Evolutionary conservation across 129 eudicot genomes (phyloP), one percentile per base, ranked within the genome.

Genomic region (Helianthus tuberosus): DNA sequence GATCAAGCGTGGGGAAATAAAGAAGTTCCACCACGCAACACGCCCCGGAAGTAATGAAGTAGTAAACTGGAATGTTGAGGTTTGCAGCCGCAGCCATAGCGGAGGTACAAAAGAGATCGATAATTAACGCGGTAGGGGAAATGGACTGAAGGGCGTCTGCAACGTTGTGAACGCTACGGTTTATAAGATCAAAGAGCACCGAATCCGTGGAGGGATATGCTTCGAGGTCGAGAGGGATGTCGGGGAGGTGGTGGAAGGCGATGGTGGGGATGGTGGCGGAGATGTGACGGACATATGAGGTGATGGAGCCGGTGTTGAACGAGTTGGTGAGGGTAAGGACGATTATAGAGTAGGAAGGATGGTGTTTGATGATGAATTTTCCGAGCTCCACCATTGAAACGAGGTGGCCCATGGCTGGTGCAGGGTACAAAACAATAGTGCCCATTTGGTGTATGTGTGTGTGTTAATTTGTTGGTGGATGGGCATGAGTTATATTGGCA

Each of bases 381-480:
- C 85, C 90, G 12, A 86, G 84, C 78, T 86, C 89, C 12, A 85
- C 89, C 86, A 68, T 82, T 47, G 91, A 76, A 27, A 86, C 48
- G 27, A 86, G 75, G 51, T 86, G 91, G 62, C 91, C 85, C 43
- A 83, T 77, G 1, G 64, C 72, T 13, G 85, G 79, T 15, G 83
- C 71, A 3, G 91, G 85, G 52, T 76, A 86, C 15, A 86, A 50
- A 27, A 85, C 68, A 2, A 72, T 44, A 75, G 36, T 57, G 3
- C 57, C 58, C 68, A 58, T 72, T 57, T 11, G 29, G 8, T 71
- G 47, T 16, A 7, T 27, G 16, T 13, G 2, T 1, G 1, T 35
- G 11, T 10, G 50, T 29, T 43, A 5, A 11, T 44, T 16, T 27
- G 13, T 58, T 50, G 48, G 12, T 3, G 23, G 23, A 10, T 39